phyloP scores from a whole-genome alignment of 768 basidiomycete species.

The Phanerochaete carnosa region DNA sequence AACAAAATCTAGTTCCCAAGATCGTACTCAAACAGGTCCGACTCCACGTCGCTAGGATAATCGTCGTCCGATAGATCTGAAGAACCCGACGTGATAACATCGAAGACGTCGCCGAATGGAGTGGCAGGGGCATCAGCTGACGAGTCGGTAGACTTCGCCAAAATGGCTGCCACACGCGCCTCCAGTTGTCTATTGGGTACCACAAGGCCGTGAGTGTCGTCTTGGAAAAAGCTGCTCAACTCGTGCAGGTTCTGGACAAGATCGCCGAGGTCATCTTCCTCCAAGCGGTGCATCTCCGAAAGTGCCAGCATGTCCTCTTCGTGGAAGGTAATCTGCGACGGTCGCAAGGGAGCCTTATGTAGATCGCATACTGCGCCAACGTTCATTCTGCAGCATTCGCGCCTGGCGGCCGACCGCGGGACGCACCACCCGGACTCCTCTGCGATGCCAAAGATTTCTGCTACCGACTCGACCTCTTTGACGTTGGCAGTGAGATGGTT shows the following conservation, averaged over 20 bases:
- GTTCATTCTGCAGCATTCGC: conserved; percentile 68
- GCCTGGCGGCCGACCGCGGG: conserved; percentile 58
- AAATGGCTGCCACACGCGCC: conserved; percentile 77
- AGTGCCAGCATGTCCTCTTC: conserved; percentile 45
- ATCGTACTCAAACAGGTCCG: conserved; percentile 35
- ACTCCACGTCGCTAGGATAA: conserved; percentile 22
- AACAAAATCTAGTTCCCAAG: neutral
- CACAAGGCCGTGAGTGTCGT: conserved; percentile 22
- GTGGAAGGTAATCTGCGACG: conserved; percentile 72
- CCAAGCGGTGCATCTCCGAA: conserved; percentile 10
- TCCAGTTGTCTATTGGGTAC: conserved; percentile 43
- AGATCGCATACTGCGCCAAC: conserved; percentile 85
- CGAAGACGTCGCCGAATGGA: conserved; percentile 78
- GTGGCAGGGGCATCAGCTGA: conserved; percentile 63
- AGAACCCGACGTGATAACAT: conserved; percentile 38
- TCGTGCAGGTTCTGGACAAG: conserved; percentile 77
- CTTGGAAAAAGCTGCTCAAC: conserved; percentile 71
- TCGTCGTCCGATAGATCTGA: conserved; percentile 25
- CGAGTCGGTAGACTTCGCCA: conserved; percentile 71
- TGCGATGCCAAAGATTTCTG: conserved; percentile 79
- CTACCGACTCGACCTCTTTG: conserved; percentile 48
- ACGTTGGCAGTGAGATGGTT: conserved; percentile 40
- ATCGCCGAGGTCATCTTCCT: conserved; percentile 70
- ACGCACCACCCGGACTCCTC: conserved; percentile 87
- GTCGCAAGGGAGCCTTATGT: conserved; percentile 65